These are phyloP conservation scores for Leccinellum luteum DNA, from an alignment of 768 basidiomycete species.

Conservation along the genomic window DNA sequence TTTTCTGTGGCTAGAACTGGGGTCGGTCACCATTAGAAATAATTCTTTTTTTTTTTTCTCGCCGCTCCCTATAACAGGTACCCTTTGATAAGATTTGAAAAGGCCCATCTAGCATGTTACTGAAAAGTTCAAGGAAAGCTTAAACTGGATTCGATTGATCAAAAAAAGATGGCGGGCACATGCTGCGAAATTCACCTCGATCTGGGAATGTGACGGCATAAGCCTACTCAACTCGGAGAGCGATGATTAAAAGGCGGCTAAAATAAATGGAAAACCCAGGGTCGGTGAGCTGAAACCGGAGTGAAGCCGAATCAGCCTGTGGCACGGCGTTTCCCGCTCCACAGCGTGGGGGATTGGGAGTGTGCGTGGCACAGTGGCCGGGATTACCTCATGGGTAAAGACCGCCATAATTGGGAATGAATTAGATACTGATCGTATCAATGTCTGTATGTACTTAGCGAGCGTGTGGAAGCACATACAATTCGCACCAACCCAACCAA, in stretches of 20 bases:
- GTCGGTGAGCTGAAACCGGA: background rate
- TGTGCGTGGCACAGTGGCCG: background rate
- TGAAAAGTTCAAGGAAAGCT: background rate
- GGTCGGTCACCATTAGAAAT: conserved; percentile 11
- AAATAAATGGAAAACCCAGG: background rate
- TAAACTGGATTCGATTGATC: background rate
- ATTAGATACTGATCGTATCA: background rate
- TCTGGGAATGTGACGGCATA: background rate
- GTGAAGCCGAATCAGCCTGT: background rate
- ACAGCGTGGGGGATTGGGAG: background rate
- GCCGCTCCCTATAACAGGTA: background rate
- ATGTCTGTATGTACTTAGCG: background rate
- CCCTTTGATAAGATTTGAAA: background rate
- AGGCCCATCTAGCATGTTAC: background rate
- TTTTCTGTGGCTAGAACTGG: conserved; percentile 16
- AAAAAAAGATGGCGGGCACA: background rate
- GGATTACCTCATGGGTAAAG: background rate
- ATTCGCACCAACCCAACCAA: no score
- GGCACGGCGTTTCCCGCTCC: background rate
- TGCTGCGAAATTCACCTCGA: background rate
- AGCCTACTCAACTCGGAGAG: background rate
- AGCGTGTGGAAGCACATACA: background rate
- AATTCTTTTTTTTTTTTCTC: background rate
- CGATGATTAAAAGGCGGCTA: no score
- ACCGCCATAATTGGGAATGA: background rate